Base-by-base conservation (phyloP, 176 grass and related monocot species). In the Oryza meridionalis region DNA sequence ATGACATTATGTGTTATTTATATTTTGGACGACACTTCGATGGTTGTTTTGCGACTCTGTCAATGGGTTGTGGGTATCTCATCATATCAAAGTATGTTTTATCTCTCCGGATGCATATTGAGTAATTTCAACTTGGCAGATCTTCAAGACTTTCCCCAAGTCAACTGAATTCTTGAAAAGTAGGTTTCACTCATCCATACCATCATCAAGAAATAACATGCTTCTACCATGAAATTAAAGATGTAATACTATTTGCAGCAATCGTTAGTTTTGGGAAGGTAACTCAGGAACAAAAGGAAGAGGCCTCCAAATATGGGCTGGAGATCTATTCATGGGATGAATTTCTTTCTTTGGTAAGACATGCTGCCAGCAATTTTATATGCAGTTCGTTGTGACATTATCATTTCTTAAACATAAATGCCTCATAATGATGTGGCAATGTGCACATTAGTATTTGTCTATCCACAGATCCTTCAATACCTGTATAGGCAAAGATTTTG, bases 181-280 rank as follows among this genome's bases (percentile, higher is more conserved):
- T 94, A 90, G 81, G 91, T 86, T 85, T 62, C 37, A 78, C 73
- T 50, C 81, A 84, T 80, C 66, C 80, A 77, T 70, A 45, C 49
- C 66, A 84, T 84, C n/a, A 51, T 81, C 70, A 51, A 45, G 50
- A 61, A 35, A 74, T 72, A 22, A 58, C 69, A 63, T 65, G 24
- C 83, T 64, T 70, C 27, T 80, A 51, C 40, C 21, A 40, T 71
- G 63, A 65, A 79, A 66, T 27, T 75, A 37, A 80, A 77, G 66
- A 25, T 63, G 19, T 69, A 70, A 45, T 74, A 22, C 40, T 81
- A 27, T 73, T 73, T 85, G 22, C 81, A 97, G 94, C 82, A 15
- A 94, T 97, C 70, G 92, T 97, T 51, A 97, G 94, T 70, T 97
- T 97, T 64, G 92, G 92, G 53, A 92, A 90, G 2, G 90, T 92